Base-by-base conservation (phyloP, 257 asterid species). In the Ajuga chamaepitys region DNA sequence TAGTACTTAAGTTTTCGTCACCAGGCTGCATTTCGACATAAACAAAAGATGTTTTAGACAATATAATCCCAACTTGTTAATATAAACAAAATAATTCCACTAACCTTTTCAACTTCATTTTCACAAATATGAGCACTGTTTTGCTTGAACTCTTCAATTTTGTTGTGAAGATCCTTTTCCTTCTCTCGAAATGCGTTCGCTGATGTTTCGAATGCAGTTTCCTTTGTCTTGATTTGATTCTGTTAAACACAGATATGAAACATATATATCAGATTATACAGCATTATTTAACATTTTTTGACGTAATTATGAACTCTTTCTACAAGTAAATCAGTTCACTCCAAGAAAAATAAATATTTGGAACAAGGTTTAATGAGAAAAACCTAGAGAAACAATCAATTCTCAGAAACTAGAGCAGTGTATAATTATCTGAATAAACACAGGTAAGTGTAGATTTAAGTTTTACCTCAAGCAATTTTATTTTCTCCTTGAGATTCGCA, bases 401-500 rank as follows among this genome's bases (percentile, higher is more conserved):
- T 44, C 30, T 56, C 22, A 16, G 26, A 14, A 55, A 28, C 21
- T 53, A 22, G 30, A 21, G n/a, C 21, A 20, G 7, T 9, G n/a
- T 14, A 46, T 12, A 32, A 9, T 25, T 37, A 17, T n/a, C n/a
- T 11, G 7, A 56, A 22, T 26, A 22, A 61, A 48, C n/a, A 1
- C 1, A 47, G 40, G 13, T 10, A 21, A 60, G 46, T 70, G 58
- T 20, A 77, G 13, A 56, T 68, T 77, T 71, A 91, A 77, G 13
- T 52, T 68, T 77, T 71, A 91, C 98, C 95, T 91, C 94, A 1
- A 91, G 96, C 78, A 80, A 64, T 71, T 81, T 82, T 68, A 91
- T 81, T 63, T 70, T 91, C 75, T 86, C 98, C 84, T 86, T 84
- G 57, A 88, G 85, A 77, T 61, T 77, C 12, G 77, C 68, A 42